phyloP scores from a whole-genome alignment of 1,284 basidiomycete species.

The Pyrrhoderma lamaoense region DNA sequence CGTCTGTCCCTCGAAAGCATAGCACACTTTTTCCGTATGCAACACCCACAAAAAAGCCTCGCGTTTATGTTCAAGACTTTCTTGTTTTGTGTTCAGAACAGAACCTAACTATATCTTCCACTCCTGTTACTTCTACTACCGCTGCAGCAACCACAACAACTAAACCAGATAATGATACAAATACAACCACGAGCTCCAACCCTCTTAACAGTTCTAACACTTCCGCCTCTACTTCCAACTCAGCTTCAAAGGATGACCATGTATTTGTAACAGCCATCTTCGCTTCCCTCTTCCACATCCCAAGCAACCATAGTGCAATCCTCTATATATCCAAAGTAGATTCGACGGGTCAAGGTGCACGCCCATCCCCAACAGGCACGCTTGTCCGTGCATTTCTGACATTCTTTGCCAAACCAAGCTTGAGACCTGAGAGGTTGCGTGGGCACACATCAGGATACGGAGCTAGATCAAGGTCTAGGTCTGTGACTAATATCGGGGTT shows the following conservation, averaged over 20 bases:
- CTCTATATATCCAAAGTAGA: conserved; percentile 95
- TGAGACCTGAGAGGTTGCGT: conserved; percentile 43
- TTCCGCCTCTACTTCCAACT: conserved; percentile 24
- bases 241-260: conserved; percentile 31
- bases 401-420: conserved; percentile 62
- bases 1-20: conserved; percentile 64
- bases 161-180: too few relatives aligned
- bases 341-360: conserved; percentile 70
- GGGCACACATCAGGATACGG: too few relatives aligned
- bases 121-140: background rate
- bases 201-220: too few relatives aligned
- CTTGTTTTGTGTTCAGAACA: conserved; percentile 69
- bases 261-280: conserved; percentile 78
- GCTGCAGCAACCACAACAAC: background rate
- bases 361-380: conserved; percentile 56
- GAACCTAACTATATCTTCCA: conserved; percentile 14
- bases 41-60: conserved; percentile 40
- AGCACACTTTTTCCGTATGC: conserved; percentile 72
- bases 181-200: too few relatives aligned
- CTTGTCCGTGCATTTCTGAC: conserved; percentile 64
- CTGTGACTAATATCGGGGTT: too few relatives aligned
- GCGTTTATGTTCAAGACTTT: conserved; percentile 65
- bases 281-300: conserved; percentile 72
- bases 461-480: too few relatives aligned
- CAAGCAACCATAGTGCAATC: conserved; percentile 61